Base-by-base conservation (phyloP, 2,329 filamentous ascomycete species). In the Chalara sp. region DNA sequence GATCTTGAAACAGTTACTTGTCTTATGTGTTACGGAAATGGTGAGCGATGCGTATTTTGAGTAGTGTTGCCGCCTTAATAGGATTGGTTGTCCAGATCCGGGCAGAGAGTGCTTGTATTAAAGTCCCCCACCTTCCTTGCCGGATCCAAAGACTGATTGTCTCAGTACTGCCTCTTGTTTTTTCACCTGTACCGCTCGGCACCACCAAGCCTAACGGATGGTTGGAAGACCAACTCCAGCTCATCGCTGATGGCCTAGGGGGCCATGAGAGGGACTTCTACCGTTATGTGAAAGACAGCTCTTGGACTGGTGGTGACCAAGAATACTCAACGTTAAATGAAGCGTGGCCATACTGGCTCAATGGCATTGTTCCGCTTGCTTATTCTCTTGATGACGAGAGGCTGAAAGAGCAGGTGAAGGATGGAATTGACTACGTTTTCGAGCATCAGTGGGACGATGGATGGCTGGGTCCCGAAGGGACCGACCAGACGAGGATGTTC, bases 301-400 rank as follows among this genome's bases (percentile, higher is more conserved):
- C 67, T 12, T 83, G 77, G 76, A 60, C 77, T 2, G 78, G 76
- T 3, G 76, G 76, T 5, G 57, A 66, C 32, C 60, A 66, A 3
- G 76, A 81, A 56, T 81, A 81, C 57, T 76, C 70, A 10, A 63
- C 64, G 28, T 65, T 81, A 2, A 72, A 80, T 56, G 79, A 82
- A 64, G 75, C 72, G 1, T 70, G 74, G 30, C 76, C 78, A 0
- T 58, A 58, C 60, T 81, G 78, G 75, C 76, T 79, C 58, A 81
- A 82, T 56, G 75, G 72, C 4, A 66, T 80, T 1, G 77, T 82
- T 2, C 76, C 79, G 13, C 68, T 81, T 29, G 76, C 79, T 1
- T 81, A 76, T 53, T 64, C 63, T 0, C 61, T 77, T 5, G 67
- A 76, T 47, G 72, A 81, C 58, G 56, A 64, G 3, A 63, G 72